Conservation (phyloP, 2,329 filamentous ascomycete genomes). For the Apiospora koreana region DNA sequence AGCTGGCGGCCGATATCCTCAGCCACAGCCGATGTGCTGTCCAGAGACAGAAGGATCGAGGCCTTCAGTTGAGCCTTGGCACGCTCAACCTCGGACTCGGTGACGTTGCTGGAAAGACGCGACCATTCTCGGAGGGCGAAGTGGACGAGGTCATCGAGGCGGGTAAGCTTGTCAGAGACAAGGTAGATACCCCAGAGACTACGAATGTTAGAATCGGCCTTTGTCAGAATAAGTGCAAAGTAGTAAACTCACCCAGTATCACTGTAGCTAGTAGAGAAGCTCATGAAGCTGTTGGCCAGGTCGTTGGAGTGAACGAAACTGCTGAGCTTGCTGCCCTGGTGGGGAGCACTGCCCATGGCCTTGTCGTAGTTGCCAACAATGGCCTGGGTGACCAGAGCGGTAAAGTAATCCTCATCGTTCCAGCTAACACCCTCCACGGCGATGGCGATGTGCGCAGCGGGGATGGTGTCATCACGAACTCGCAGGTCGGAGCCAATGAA, state of each 20-base stretch:
- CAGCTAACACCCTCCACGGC: slow-evolving; percentile 99
- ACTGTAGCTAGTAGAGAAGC: slow-evolving; percentile 99
- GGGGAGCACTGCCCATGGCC: slow-evolving; percentile 94
- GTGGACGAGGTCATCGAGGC: slow-evolving; percentile 93
- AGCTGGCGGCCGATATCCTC: slow-evolving; percentile 99
- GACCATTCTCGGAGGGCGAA: slow-evolving; percentile 99
- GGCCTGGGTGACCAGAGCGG: slow-evolving; percentile 93
- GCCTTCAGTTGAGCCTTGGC: slow-evolving; percentile 99
- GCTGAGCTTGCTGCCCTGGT: slow-evolving; percentile 98
- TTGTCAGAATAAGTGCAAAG: not conserved
- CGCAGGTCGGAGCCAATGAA: slow-evolving; percentile 97
- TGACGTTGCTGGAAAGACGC: slow-evolving; percentile 86
- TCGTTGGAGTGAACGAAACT: slow-evolving; percentile 91
- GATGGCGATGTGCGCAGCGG: slow-evolving; percentile 95
- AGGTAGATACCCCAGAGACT: slow-evolving; percentile 99
- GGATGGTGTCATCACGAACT: slow-evolving; percentile 93
- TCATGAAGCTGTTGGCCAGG: slow-evolving; percentile 99
- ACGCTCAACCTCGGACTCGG: slow-evolving; percentile 89
- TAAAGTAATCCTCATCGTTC: slow-evolving; percentile 99
- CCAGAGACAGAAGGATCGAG: slow-evolving; percentile 92
- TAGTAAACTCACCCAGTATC: slow-evolving; percentile 82
- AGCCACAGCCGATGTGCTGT: slow-evolving; percentile 94
- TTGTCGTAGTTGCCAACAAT: slow-evolving; percentile 99
- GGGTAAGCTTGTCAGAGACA: slow-evolving; percentile 83
- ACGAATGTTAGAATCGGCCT: slow-evolving; percentile 30